Evolutionary conservation across 192 early-diverging fungal genomes (phyloP).

Genomic region (Gamsiella multidivaricata): DNA sequence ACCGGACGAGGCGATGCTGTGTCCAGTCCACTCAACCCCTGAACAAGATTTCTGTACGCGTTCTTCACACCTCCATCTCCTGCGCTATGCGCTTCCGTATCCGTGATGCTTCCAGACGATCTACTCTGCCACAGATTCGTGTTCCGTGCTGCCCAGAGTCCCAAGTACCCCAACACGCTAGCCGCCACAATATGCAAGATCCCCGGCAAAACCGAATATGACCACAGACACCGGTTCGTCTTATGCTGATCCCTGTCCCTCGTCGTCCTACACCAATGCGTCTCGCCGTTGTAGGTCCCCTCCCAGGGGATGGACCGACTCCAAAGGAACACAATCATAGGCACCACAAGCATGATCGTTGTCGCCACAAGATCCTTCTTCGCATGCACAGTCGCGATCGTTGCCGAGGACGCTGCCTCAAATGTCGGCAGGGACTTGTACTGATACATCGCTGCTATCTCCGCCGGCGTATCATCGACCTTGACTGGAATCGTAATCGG

Average conservation of each 20-base stretch:
- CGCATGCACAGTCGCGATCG: slow-evolving; percentile 22
- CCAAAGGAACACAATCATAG: slow-evolving; percentile 25
- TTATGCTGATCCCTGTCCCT: slow-evolving; percentile 16
- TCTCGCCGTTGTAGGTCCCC: slow-evolving; percentile 17
- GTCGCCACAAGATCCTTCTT: slow-evolving; percentile 41
- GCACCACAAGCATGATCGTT: slow-evolving; percentile 20
- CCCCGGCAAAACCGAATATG: slow-evolving; percentile 30
- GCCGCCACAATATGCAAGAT: slow-evolving; percentile 18
- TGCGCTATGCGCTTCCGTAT: neutral
- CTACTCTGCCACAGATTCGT: neutral
- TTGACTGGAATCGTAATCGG: too few species aligned
- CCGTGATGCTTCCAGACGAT: neutral
- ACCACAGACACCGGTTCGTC: slow-evolving; percentile 46
- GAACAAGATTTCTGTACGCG: slow-evolving; percentile 8
- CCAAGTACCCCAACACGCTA: slow-evolving; percentile 17
- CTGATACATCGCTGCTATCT: neutral
- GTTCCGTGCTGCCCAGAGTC: slow-evolving; percentile 25
- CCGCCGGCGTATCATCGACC: too few species aligned
- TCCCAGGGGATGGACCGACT: slow-evolving; percentile 31
- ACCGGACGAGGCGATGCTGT: neutral
- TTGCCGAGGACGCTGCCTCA: neutral
- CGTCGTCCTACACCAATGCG: slow-evolving; percentile 35
- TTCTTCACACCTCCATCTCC: neutral
- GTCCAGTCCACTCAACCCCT: slow-evolving; percentile 6
- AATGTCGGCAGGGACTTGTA: slow-evolving; percentile 38